These are phyloP conservation scores for Aspergillus fijiensis DNA, from an alignment of 2,329 filamentous ascomycete species.

Conservation along the genomic window DNA sequence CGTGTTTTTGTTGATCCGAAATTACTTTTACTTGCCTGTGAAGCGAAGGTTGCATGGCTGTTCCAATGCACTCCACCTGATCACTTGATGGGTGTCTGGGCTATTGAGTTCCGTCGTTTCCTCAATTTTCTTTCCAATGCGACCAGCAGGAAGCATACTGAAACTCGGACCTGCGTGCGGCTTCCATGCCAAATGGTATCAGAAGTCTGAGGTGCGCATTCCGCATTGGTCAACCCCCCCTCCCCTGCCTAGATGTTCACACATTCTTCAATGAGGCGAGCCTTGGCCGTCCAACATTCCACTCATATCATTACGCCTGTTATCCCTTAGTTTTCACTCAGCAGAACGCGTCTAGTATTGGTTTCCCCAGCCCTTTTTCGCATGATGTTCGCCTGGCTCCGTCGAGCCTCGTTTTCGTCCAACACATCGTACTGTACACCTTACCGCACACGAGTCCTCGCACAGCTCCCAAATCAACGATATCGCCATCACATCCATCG, in stretches of 20 bases:
- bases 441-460: not conserved
- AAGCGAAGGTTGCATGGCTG: not conserved
- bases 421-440: not conserved
- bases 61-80: not conserved
- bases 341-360: constrained; percentile 1
- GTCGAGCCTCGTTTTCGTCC: constrained; percentile 1
- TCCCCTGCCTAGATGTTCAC: constrained; percentile 8
- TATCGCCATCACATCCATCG: not conserved
- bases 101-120: not conserved
- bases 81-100: not conserved
- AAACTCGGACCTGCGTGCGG: constrained; percentile 5
- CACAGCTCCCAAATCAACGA: not conserved
- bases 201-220: constrained; percentile 16
- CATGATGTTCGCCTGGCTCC: constrained; percentile 5
- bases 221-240: constrained; percentile 7
- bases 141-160: not conserved
- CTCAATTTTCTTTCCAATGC: not conserved
- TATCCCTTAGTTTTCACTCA: constrained; percentile 9
- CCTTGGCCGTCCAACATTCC: constrained; percentile 20
- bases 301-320: constrained; percentile 17
- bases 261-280: constrained; percentile 24
- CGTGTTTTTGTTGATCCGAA: not conserved
- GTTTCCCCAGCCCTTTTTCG: constrained; percentile 1
- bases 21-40: not conserved
- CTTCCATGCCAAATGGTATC: constrained; percentile 21